Evolutionary conservation across 2,329 filamentous ascomycete species (phyloP), one percentile per base, ranked within the genome.

Genomic region (Claviceps cyperi): DNA sequence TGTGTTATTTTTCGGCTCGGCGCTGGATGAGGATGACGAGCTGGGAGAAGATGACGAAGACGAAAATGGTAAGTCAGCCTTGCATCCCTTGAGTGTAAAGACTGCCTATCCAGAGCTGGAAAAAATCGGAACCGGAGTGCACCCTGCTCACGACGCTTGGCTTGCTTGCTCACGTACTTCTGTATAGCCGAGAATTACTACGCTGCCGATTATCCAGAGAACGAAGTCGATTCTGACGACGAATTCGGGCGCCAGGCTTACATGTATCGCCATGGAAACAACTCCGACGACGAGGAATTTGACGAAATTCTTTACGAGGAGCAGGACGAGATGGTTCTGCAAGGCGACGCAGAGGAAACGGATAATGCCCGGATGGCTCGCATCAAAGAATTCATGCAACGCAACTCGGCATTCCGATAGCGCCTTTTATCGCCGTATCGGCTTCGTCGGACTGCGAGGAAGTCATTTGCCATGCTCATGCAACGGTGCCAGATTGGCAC

Each of bases 161-260:
- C 6, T 40, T 11, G 13, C 17, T 11, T 40, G 17, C 39, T 6
- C 14, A 41, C 50, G 50, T 44, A 54, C 53, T 32, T 38, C 11
- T 43, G 21, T 9, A 15, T 53, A 81, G 83, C 85, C 37, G 85
- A 90, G 61, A 83, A 87, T 58, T 81, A 87, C 64, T 88, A 89
- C 60, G 80, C 81, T 3, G 82, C 84, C 49, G 85, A 90, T 62
- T 90, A 90, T 57, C 85, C 85, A 0, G 85, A 90, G 54, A 84
- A 90, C 49, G 85, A 90, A 61, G 74, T 88, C 14, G 81, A 79
- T 43, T 82, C 79, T 15, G 84, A 88, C 57, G 67, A 70, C 48
- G 69, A 70, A 51, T 69, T 73, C 53, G 76, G 71, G 43, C 68
- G 70, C 9, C 73, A 78, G 50, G 62, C 77, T 1, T 81, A 81